Conservation (phyloP, 2,329 filamentous ascomycete species). For the Neurospora sp. region DNA sequence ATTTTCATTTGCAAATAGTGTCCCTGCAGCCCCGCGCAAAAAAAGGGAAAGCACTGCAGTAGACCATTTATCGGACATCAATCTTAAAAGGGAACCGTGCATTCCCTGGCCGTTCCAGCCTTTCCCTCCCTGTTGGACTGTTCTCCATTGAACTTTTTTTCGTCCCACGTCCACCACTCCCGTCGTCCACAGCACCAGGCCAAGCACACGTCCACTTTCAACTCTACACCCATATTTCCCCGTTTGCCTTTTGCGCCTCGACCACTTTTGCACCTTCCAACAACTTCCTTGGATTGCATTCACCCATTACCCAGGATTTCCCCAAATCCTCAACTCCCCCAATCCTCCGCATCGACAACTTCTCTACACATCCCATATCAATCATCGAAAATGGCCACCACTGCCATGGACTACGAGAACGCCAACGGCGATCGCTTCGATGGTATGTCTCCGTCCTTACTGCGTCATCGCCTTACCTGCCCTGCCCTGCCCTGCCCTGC, state of each 20-base stretch:
- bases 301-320: background rate
- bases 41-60: background rate
- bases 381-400: conserved; percentile 44
- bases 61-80: background rate
- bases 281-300: background rate
- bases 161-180: background rate
- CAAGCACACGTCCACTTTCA: background rate
- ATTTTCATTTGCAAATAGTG: background rate
- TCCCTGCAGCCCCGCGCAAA: background rate
- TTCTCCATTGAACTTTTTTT: background rate
- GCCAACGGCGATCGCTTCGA: conserved; percentile 59
- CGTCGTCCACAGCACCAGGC: background rate
- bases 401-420: conserved; percentile 62
- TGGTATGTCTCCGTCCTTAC: conserved; percentile 33
- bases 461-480: conserved; percentile 2
- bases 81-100: background rate
- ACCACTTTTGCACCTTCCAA: background rate
- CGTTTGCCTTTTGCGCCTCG: background rate
- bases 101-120: background rate
- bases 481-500: conserved; percentile 2
- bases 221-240: background rate
- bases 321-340: background rate
- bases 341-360: background rate
- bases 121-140: background rate
- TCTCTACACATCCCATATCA: conserved; percentile 8